Percentiles rank a stretch among this genome's conserved stretches.
These are phyloP conservation scores for Fraxinus xanthoxyloides DNA, from an alignment of 305 asterid species.

Conservation along the genomic window DNA sequence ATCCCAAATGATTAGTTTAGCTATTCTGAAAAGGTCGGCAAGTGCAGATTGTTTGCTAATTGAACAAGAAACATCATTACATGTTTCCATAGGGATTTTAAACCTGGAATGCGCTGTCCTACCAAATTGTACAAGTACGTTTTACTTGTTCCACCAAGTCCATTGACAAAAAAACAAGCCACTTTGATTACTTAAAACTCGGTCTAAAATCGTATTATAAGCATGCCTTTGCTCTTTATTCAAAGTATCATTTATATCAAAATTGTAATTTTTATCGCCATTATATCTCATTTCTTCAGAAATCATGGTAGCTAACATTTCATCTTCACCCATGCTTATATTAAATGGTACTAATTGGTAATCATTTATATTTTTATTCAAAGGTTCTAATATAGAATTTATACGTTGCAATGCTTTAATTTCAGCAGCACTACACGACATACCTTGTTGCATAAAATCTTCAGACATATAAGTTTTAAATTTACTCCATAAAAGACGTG, in stretches of 20 bases:
- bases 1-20: too few species aligned
- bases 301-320: not conserved
- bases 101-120: too few species aligned
- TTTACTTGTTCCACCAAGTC: too few species aligned
- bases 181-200: too few species aligned
- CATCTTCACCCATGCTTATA: not conserved
- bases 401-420: not conserved
- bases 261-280: not conserved
- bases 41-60: too few species aligned
- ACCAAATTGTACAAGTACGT: too few species aligned
- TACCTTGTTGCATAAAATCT: not conserved
- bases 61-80: too few species aligned
- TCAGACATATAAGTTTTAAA: not conserved
- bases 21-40: too few species aligned
- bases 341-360: not conserved
- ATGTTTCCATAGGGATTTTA: too few species aligned
- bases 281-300: not conserved
- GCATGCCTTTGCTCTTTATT: not conserved
- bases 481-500: not conserved
- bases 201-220: too few species aligned
- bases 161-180: too few species aligned
- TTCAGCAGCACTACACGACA: not conserved
- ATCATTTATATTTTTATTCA: not conserved
- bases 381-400: not conserved
- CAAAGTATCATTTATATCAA: not conserved